Evolutionary conservation across 2,329 filamentous ascomycete species (phyloP), one percentile per base, ranked within the genome.

Genomic region (Byssothecium circinans): DNA sequence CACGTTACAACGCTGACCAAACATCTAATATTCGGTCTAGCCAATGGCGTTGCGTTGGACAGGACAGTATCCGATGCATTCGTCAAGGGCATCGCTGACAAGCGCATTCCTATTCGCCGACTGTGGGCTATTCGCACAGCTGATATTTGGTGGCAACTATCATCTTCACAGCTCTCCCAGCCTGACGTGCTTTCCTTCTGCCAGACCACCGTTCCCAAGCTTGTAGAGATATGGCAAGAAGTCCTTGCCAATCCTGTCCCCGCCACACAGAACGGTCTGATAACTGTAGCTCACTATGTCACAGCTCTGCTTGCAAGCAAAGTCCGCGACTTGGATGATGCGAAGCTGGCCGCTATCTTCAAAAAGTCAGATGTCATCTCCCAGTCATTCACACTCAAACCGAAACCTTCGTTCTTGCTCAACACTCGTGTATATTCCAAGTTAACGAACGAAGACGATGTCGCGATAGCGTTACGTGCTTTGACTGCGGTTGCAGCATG

Each of bases 401-500:
- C 89, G 0, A 96, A 95, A 67, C 85, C 88, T 12, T 95, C 92
- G 0, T 94, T 95, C 68, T 75, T 97, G 17, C 78, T 97, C 5
- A 96, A 89, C 61, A 81, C 87, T 27, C 87, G 88, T 52, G 83
- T 96, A 4, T 97, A 94, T 71, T 85, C 86, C 30, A 96, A 96
- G 65, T 64, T 96, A 19, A 78, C 80, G 2, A 74, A 78, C 0
- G 84, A 87, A 46, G 88, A 91, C 43, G 94, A 99, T 60, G 76
- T 91, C 17, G 77, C 76, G 44, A 96, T 94, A 89, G 80, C 89
- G 42, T 76, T 85, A 34, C 82, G 84, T 54, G 86, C 90, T 23
- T 75, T 97, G 40, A 75, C 81, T 14, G 81, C 84, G 20, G 73
- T 87, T 14, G 80, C 84, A 14, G 67, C 76, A 14, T 75, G 78